phyloP scores from a whole-genome alignment of 2,329 filamentous ascomycete species.

The Atkinsonella hypoxylon region DNA sequence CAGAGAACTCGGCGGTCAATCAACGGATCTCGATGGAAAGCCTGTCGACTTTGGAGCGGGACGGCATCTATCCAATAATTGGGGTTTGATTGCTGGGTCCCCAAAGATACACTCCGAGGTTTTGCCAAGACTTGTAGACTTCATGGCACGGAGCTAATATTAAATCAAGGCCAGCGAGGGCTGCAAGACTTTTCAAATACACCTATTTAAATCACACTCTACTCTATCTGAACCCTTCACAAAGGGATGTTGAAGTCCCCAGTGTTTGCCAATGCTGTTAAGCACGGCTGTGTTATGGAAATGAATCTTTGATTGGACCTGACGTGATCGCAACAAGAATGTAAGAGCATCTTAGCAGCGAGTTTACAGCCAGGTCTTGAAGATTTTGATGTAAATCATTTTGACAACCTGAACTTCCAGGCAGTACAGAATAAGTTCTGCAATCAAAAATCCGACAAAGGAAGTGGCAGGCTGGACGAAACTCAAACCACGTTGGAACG shows the following conservation, averaged over 20 bases:
- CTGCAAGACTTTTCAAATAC: neutral
- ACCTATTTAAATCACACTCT: neutral
- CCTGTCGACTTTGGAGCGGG: conserved; percentile 37
- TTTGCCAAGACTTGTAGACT: conserved; percentile 19
- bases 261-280: neutral
- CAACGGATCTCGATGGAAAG: conserved; percentile 42
- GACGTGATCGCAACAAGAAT: neutral
- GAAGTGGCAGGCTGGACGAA: conserved; percentile 12
- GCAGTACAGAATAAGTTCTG: conserved; percentile 14
- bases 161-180: too few species aligned
- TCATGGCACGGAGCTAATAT: neutral
- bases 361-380: conserved; percentile 15
- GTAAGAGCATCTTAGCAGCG: neutral
- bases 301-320: neutral
- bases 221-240: neutral
- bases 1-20: conserved; percentile 41
- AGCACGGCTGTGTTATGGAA: neutral
- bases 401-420: conserved; percentile 17
- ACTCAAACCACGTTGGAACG: conserved; percentile 10
- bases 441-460: conserved; percentile 14
- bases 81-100: conserved; percentile 44
- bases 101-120: conserved; percentile 30
- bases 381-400: conserved; percentile 15
- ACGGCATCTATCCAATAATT: conserved; percentile 37
- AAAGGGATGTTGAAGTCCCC: neutral